Conservation (phyloP, 1,284 basidiomycete genomes). For the Mycena citricolor region DNA sequence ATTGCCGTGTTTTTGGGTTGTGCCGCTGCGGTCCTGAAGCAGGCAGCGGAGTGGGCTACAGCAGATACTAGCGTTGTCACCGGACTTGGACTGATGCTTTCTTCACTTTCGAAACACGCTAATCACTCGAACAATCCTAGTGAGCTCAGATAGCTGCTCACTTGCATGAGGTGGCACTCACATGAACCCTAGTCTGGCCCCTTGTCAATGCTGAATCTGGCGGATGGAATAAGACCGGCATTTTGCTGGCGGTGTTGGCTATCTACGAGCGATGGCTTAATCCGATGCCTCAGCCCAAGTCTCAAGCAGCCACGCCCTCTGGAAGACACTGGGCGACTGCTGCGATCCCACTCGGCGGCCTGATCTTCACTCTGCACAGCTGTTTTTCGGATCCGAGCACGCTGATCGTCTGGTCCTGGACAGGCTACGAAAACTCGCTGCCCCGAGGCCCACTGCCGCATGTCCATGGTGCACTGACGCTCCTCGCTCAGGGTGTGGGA, state of each 20-base stretch:
- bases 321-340: conserved; percentile 43
- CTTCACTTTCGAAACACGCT: conserved; percentile 74
- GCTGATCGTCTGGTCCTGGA: conserved; percentile 89
- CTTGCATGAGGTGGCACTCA: conserved; percentile 5
- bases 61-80: conserved; percentile 48
- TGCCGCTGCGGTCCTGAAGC: conserved; percentile 48
- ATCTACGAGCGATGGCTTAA: conserved; percentile 53
- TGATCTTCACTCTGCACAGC: conserved; percentile 79
- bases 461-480: conserved; percentile 68
- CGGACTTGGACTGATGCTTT: conserved; percentile 65
- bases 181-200: conserved; percentile 66
- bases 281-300: conserved; percentile 30
- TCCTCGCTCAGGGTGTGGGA: conserved; percentile 65
- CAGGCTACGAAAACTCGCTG: conserved; percentile 62
- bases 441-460: conserved; percentile 80
- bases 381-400: conserved; percentile 82
- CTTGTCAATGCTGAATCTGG: conserved; percentile 68
- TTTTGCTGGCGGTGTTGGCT: conserved; percentile 53
- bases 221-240: conserved; percentile 71
- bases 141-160: conserved; percentile 30
- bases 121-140: conserved; percentile 83
- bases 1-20: conserved; percentile 58
- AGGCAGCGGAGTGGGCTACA: conserved; percentile 57
- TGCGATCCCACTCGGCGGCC: conserved; percentile 68
- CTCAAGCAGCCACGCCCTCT: conserved; percentile 11